Conservation (phyloP, 1,284 basidiomycete genomes). For the Sparassis latifolia region DNA sequence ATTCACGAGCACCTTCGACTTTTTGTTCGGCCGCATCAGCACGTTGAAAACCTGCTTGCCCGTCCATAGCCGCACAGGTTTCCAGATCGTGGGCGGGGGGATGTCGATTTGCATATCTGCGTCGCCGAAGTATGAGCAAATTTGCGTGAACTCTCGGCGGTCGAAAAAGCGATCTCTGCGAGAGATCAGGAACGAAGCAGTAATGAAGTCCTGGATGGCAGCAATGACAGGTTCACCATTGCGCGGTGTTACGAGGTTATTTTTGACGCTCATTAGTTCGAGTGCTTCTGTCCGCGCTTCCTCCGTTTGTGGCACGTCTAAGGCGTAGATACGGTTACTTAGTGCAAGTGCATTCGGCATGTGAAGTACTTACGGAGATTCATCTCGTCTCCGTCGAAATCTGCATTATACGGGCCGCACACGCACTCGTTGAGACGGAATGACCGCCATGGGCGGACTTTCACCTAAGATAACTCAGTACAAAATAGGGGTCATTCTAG, state of each 20-base stretch:
- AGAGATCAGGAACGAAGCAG: conserved; percentile 93
- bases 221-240: conserved; percentile 99
- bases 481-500: neutral
- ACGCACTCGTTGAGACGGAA: conserved; percentile 99
- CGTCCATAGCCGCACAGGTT: conserved; percentile 92
- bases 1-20: conserved; percentile 84
- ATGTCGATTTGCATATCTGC: conserved; percentile 91
- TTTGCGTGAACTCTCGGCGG: conserved; percentile 92
- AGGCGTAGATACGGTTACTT: neutral
- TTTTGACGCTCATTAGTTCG: conserved; percentile 96
- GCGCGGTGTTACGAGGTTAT: conserved; percentile 95
- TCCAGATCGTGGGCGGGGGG: conserved; percentile 92
- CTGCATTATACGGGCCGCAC: conserved; percentile 98
- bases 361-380: conserved; percentile 74
- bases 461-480: conserved; percentile 41
- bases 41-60: conserved; percentile 98
- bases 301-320: conserved; percentile 98
- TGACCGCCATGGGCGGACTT: conserved; percentile 95
- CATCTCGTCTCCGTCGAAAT: conserved; percentile 99
- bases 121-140: conserved; percentile 93
- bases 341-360: neutral
- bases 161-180: conserved; percentile 92
- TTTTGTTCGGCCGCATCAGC: conserved; percentile 91
- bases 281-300: conserved; percentile 97
- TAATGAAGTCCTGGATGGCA: conserved; percentile 98